phyloP scores from a whole-genome alignment of 352 stramenopile species.

The Phytopythium sindhum region DNA sequence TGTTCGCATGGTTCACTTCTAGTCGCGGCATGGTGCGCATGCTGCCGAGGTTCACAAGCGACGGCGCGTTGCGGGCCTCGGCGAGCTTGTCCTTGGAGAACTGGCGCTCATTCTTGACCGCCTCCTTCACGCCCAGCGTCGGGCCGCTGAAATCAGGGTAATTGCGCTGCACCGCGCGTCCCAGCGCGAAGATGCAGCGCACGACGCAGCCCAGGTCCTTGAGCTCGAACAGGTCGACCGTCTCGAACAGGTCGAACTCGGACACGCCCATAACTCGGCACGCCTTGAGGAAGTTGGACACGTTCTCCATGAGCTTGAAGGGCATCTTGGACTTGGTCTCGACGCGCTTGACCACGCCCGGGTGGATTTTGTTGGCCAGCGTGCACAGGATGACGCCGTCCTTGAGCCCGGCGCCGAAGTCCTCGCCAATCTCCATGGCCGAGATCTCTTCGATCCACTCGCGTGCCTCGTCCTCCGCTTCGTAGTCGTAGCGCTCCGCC shows the following conservation, averaged over 20 bases:
- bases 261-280: conserved; percentile 84
- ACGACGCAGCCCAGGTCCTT: conserved; percentile 85
- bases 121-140: conserved; percentile 78
- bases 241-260: conserved; percentile 90
- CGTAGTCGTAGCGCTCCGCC: conserved; percentile 87
- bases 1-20: conserved; percentile 47
- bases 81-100: conserved; percentile 72
- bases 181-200: conserved; percentile 72
- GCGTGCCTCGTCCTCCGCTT: conserved; percentile 80
- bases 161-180: conserved; percentile 70
- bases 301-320: conserved; percentile 94
- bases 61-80: conserved; percentile 51
- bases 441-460: conserved; percentile 86
- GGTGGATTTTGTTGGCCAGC: conserved; percentile 79
- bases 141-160: conserved; percentile 70
- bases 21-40: conserved; percentile 66
- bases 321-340: conserved; percentile 86
- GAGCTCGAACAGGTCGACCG: conserved; percentile 86
- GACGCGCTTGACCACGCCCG: conserved; percentile 57
- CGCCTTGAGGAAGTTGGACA: conserved; percentile 80
- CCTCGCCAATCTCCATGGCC: conserved; percentile 61
- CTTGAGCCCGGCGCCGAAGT: conserved; percentile 77
- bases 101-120: conserved; percentile 67
- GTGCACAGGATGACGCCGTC: conserved; percentile 84
- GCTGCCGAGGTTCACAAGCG: conserved; percentile 67